Conservation (phyloP, 2,329 filamentous ascomycete species). For the Aspergillus quadricinctus region DNA sequence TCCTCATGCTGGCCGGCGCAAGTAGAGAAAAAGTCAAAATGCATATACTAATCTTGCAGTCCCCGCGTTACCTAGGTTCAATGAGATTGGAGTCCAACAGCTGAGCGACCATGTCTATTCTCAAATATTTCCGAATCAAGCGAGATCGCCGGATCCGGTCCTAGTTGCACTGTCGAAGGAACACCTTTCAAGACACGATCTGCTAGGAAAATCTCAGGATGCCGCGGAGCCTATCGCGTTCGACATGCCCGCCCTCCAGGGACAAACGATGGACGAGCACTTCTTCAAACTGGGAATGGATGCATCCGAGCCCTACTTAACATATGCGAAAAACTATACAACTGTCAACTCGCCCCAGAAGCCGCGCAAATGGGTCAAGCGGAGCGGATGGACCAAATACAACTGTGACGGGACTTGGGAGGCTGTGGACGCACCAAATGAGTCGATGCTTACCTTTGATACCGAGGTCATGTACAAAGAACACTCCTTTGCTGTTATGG, state of each 20-base stretch:
- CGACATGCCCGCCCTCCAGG: slow-evolving; percentile 75
- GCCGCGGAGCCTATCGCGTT: slow-evolving; percentile 72
- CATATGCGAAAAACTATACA: slow-evolving; percentile 70
- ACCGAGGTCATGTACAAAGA: slow-evolving; percentile 96
- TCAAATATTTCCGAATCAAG: slow-evolving; percentile 68
- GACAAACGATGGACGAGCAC: slow-evolving; percentile 82
- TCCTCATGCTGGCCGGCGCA: background rate
- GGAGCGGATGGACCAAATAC: slow-evolving; percentile 95
- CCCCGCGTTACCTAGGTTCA: slow-evolving; percentile 63
- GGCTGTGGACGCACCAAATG: slow-evolving; percentile 69
- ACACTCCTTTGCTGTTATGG: slow-evolving; percentile 91
- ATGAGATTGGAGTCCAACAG: slow-evolving; percentile 92
- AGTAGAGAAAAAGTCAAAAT: background rate
- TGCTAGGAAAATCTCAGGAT: slow-evolving; percentile 87
- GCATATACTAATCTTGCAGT: slow-evolving; percentile 25
- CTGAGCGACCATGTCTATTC: slow-evolving; percentile 76
- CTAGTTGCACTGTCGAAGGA: slow-evolving; percentile 76
- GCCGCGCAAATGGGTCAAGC: slow-evolving; percentile 68
- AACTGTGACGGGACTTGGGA: slow-evolving; percentile 68
- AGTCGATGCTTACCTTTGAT: slow-evolving; percentile 83
- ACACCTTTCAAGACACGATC: slow-evolving; percentile 78
- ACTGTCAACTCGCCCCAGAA: slow-evolving; percentile 53
- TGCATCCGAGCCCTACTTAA: slow-evolving; percentile 78
- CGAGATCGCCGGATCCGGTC: slow-evolving; percentile 57
- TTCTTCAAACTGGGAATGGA: slow-evolving; percentile 85